Evolutionary conservation across 352 stramenopile species (phyloP), one percentile per base, ranked within the genome.

Genomic region (Pythium guiyangense): DNA sequence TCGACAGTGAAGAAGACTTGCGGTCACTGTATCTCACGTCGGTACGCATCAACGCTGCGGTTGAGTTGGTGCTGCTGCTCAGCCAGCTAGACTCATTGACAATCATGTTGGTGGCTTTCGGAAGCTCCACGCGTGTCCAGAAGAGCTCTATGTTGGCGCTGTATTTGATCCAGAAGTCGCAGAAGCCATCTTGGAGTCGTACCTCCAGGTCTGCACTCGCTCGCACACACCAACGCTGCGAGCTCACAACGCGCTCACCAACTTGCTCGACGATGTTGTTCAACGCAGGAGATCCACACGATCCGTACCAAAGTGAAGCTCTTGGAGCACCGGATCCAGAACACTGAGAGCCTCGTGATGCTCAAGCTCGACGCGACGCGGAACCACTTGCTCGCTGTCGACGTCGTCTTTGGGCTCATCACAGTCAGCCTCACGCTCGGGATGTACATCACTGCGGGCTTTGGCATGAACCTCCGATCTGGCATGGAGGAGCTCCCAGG

Each of bases 331-430:
- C 80, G 80, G 25, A 91, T 91, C 58, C 66, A 73, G 15, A 88
- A 81, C 57, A 91, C 80, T 0, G 80, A 91, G 54, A 88, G 74
- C 43, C 62, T 89, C 4, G 68, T 88, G 53, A 88, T 82, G 75
- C 67, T 86, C 55, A 82, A 88, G 57, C 72, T 88, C 52, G 78
- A 88, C 66, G 78, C 74, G 37, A 72, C 73, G 59, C 78, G 78
- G 52, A 88, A 88, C 63, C 77, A 88, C 44, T 45, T 88, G 29
- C 72, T 82, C 0, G 70, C 68, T 1, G 70, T 84, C 34, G 77
- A 84, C 47, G 39, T 87, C 35, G 63, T 84, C 22, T 87, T 87
- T 62, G 51, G 51, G 34, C 31, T 57, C 3, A 57, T 57, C n/a
- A 73, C 70, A 26, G 70, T 86, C 44, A 80, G 73, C 27, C 66